Percentiles rank a stretch among this genome's conserved stretches.
Conservation (phyloP, 164 flowering plant species). For the Kingdonia uniflora region DNA sequence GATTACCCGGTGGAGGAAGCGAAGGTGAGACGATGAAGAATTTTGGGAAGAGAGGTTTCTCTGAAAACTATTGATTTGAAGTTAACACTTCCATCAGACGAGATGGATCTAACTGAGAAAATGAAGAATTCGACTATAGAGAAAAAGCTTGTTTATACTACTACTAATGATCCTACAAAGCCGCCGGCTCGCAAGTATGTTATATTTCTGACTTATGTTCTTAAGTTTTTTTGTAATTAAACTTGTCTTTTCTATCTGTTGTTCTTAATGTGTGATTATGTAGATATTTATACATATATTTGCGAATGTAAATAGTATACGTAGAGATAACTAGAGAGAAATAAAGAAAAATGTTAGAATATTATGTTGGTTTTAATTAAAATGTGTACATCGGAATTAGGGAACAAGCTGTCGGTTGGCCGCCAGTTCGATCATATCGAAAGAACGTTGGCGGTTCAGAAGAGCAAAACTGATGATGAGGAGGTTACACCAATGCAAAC, state of each 20-base stretch:
- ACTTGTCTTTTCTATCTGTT: too few species aligned
- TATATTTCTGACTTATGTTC: not conserved
- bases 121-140: slow-evolving; percentile 16
- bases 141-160: slow-evolving; percentile 17
- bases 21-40: slow-evolving; percentile 21
- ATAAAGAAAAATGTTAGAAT: not conserved
- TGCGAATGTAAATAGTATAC: not conserved
- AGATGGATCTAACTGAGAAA: slow-evolving; percentile 25
- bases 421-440: slow-evolving; percentile 68
- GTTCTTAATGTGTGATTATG: not conserved
- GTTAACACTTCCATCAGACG: slow-evolving; percentile 41
- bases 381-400: slow-evolving; percentile 15
- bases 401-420: slow-evolving; percentile 88
- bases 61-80: slow-evolving; percentile 50
- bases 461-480: slow-evolving; percentile 23
- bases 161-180: slow-evolving; percentile 36
- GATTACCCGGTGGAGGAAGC: slow-evolving; percentile 38
- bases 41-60: slow-evolving; percentile 49
- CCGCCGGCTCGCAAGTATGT: slow-evolving; percentile 62
- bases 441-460: slow-evolving; percentile 49
- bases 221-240: not conserved
- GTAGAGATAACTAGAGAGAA: not conserved
- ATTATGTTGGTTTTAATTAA: not conserved
- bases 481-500: slow-evolving; percentile 24
- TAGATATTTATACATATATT: not conserved